Evolutionary conservation across 805 yeast species (phyloP).

Genomic region (Debaryomyces hansenii): DNA sequence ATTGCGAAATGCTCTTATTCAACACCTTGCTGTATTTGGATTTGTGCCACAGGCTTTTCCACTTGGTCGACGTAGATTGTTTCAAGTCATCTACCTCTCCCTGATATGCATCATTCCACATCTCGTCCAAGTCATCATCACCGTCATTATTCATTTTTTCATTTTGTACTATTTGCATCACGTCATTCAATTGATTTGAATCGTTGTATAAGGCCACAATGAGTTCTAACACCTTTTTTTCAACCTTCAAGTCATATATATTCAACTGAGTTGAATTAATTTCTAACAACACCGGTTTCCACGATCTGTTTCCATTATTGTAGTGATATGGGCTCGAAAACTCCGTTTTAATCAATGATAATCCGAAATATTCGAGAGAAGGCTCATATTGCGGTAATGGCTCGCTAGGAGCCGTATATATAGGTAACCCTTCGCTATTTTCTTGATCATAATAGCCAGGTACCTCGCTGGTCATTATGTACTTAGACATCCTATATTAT

Average conservation of each 20-base stretch:
- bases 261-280: slow-evolving; percentile 40
- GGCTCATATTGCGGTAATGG: slow-evolving; percentile 31
- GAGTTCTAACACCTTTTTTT: slow-evolving; percentile 17
- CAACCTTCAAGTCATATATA: slow-evolving; percentile 26
- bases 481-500: no score
- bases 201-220: slow-evolving; percentile 32
- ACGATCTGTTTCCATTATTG: slow-evolving; percentile 21
- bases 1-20: slow-evolving; percentile 14
- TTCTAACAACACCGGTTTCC: slow-evolving; percentile 41
- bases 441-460: neutral
- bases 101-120: slow-evolving; percentile 34
- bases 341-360: slow-evolving; percentile 34
- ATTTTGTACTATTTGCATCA: slow-evolving; percentile 6
- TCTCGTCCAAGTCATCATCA: slow-evolving; percentile 13
- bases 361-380: slow-evolving; percentile 32
- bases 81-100: slow-evolving; percentile 11
- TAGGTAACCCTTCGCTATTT: slow-evolving; percentile 15
- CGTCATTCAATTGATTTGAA: slow-evolving; percentile 23
- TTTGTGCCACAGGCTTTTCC: slow-evolving; percentile 17
- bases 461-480: no score
- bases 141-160: slow-evolving; percentile 4
- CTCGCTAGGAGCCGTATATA: slow-evolving; percentile 22
- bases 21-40: slow-evolving; percentile 7
- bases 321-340: slow-evolving; percentile 37
- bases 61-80: slow-evolving; percentile 13